These are phyloP conservation scores for Aureobasidium sp. DNA, from an alignment of 2,329 filamentous ascomycete species.

Conservation along the genomic window DNA sequence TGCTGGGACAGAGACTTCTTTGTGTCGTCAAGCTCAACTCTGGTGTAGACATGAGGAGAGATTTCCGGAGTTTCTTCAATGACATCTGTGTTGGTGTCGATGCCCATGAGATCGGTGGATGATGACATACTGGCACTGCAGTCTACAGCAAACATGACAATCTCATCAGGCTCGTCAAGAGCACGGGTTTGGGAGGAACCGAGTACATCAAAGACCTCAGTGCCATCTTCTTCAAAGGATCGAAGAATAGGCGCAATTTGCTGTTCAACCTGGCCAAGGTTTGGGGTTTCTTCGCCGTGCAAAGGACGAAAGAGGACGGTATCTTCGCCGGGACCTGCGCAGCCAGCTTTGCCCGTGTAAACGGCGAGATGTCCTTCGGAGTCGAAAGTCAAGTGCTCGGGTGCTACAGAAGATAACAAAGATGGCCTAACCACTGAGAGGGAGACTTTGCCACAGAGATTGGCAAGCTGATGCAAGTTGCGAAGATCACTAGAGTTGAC, in stretches of 20 bases:
- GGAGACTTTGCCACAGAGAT: slow-evolving; percentile 24
- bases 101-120: slow-evolving; percentile 24
- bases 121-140: slow-evolving; percentile 25
- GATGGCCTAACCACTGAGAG: slow-evolving; percentile 24
- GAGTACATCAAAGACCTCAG: slow-evolving; percentile 27
- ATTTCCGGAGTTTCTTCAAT: background rate
- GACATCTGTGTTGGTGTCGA: slow-evolving; percentile 17
- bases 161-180: slow-evolving; percentile 25
- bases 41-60: slow-evolving; percentile 7
- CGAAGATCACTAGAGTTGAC: slow-evolving; percentile 16
- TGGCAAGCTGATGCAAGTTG: slow-evolving; percentile 23
- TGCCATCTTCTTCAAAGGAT: slow-evolving; percentile 25
- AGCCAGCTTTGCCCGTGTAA: slow-evolving; percentile 27
- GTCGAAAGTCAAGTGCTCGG: slow-evolving; percentile 29
- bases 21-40: slow-evolving; percentile 18
- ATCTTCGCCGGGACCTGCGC: slow-evolving; percentile 25
- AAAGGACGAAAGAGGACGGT: slow-evolving; percentile 28
- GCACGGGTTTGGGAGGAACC: slow-evolving; percentile 22
- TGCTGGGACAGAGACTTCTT: slow-evolving; percentile 20
- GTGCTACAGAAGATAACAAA: slow-evolving; percentile 21
- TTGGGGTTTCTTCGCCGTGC: slow-evolving; percentile 24
- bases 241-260: slow-evolving; percentile 26
- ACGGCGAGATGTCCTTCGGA: slow-evolving; percentile 26
- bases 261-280: slow-evolving; percentile 29
- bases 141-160: slow-evolving; percentile 29